A percentile compares a stretch with the other conserved stretches of the same genome.
These are phyloP conservation scores for Cercophora newfieldiana DNA, from an alignment of 495 filamentous ascomycete species.

Conservation along the genomic window DNA sequence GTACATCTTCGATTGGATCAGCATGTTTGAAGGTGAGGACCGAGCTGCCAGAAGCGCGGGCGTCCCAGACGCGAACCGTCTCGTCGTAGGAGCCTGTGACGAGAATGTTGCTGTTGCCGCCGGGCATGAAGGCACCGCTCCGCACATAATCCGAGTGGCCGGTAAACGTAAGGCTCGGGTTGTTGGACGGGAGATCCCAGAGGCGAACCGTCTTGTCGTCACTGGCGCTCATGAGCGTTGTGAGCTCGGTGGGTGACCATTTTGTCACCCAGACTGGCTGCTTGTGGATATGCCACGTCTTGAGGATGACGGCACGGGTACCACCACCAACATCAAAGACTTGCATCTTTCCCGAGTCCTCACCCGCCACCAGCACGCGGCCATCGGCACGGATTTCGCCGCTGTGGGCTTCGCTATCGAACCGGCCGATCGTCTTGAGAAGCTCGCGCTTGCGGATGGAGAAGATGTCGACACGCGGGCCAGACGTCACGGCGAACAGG, in stretches of 20 bases:
- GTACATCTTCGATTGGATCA: constrained; percentile 78
- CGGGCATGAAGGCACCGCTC: constrained; percentile 80
- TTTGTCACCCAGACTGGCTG: constrained; percentile 91
- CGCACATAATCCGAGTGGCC: constrained; percentile 94
- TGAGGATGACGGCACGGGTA: constrained; percentile 76
- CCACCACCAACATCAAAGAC: constrained; percentile 77
- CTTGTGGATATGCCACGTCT: constrained; percentile 94
- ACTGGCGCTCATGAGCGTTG: constrained; percentile 75
- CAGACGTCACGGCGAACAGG: constrained; percentile 88
- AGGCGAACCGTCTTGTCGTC: constrained; percentile 90
- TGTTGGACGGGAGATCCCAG: constrained; percentile 87
- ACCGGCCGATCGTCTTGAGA: constrained; percentile 87
- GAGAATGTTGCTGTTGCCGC: constrained; percentile 68
- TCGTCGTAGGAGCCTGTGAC: constrained; percentile 92
- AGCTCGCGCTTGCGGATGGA: constrained; percentile 85
- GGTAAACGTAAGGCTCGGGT: constrained; percentile 71
- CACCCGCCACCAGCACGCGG: constrained; percentile 83
- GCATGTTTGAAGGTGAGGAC: constrained; percentile 92
- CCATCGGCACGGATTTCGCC: constrained; percentile 88
- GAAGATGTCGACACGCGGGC: constrained; percentile 88
- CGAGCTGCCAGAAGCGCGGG: constrained; percentile 63
- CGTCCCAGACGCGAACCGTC: constrained; percentile 92
- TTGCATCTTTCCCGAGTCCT: constrained; percentile 86
- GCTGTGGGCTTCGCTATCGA: constrained; percentile 83
- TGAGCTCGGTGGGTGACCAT: constrained; percentile 84